Conservation (phyloP, 768 basidiomycete species). For the Trametes coccinea region DNA sequence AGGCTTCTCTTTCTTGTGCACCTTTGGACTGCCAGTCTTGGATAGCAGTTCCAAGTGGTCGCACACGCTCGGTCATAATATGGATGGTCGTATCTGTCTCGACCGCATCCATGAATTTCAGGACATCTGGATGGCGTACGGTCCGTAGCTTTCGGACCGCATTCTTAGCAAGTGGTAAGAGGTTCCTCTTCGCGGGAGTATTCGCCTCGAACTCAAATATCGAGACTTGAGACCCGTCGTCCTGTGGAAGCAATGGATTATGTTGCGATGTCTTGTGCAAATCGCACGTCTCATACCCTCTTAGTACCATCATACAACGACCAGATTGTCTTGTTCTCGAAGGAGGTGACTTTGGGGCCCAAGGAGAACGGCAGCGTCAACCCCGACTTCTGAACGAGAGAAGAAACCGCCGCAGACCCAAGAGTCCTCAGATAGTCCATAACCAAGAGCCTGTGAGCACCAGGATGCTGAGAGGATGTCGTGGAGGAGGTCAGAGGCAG, state of each 20-base stretch:
- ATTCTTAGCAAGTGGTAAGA: slow-evolving; percentile 82
- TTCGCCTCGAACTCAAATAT: slow-evolving; percentile 90
- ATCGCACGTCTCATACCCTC: slow-evolving; percentile 51
- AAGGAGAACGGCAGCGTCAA: slow-evolving; percentile 86
- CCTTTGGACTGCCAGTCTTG: slow-evolving; percentile 62
- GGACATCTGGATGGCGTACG: slow-evolving; percentile 91
- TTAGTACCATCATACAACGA: slow-evolving; percentile 86
- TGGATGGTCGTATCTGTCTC: slow-evolving; percentile 87
- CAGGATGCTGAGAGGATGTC: not conserved
- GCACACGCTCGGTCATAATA: slow-evolving; percentile 93
- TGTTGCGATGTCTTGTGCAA: not conserved
- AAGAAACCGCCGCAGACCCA: slow-evolving; percentile 84
- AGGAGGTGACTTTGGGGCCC: slow-evolving; percentile 66
- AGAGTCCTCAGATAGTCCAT: slow-evolving; percentile 86
- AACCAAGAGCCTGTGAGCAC: not conserved
- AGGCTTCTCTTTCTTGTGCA: slow-evolving; percentile 75
- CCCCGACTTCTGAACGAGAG: slow-evolving; percentile 91
- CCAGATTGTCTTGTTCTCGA: slow-evolving; percentile 76
- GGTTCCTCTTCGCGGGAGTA: slow-evolving; percentile 55
- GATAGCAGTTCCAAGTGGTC: slow-evolving; percentile 66
- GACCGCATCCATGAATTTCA: slow-evolving; percentile 92
- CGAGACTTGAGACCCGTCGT: slow-evolving; percentile 82
- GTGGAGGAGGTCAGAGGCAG: not conserved
- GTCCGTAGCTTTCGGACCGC: slow-evolving; percentile 87
- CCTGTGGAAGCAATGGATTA: slow-evolving; percentile 49